These are phyloP conservation scores for Suhomyces yuchorum DNA, from an alignment of 1,139 yeast species.

Conservation along the genomic window DNA sequence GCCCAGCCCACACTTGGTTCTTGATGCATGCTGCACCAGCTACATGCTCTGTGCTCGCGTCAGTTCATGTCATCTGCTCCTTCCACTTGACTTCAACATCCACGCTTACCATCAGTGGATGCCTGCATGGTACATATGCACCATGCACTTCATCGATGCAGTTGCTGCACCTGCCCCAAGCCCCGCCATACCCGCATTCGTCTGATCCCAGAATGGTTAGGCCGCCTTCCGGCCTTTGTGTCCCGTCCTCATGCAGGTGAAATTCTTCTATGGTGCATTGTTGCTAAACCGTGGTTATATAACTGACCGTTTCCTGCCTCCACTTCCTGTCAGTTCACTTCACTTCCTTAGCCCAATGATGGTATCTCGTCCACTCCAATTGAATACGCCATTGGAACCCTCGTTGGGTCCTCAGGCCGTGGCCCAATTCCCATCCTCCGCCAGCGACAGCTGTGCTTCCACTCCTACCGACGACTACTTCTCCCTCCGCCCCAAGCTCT, in stretches of 20 bases:
- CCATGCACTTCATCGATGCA: background rate
- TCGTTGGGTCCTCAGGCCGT: background rate
- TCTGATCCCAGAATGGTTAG: conserved; percentile 10
- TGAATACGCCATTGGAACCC: conserved; percentile 9
- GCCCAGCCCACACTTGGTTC: too few species aligned
- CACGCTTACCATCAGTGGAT: background rate
- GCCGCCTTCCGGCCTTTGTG: conserved; percentile 5
- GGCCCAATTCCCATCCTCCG: conserved; percentile 4
- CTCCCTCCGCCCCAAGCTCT: conserved; percentile 18
- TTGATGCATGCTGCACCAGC: background rate
- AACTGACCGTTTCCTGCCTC: background rate
- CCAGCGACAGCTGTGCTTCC: conserved; percentile 11
- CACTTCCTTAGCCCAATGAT: conserved; percentile 3
- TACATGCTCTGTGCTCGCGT: background rate
- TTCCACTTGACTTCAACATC: background rate
- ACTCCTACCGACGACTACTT: conserved; percentile 19
- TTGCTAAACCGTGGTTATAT: conserved; percentile 4
- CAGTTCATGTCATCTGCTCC: background rate
- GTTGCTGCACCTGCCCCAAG: background rate
- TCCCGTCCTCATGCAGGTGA: conserved; percentile 9
- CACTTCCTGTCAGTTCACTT: background rate
- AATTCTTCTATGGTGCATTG: conserved; percentile 12
- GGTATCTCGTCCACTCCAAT: conserved; percentile 11
- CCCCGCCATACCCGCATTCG: conserved; percentile 9
- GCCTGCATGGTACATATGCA: background rate